Evolutionary conservation across 2,329 filamentous ascomycete genomes (phyloP).

Genomic region (Colletotrichum eleusines): DNA sequence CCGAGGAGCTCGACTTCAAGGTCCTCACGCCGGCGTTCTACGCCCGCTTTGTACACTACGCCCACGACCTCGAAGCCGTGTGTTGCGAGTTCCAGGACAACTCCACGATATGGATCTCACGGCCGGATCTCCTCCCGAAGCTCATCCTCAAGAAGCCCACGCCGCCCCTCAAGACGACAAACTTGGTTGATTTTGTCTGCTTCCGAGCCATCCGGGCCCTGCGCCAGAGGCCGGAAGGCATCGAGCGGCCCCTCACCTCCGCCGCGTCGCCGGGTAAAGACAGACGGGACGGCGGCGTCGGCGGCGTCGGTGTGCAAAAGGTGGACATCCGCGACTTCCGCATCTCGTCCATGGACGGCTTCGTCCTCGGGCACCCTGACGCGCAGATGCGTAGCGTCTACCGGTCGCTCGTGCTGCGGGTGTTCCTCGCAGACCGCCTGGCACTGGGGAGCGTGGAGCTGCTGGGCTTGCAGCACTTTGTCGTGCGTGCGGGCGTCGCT

Average conservation of each 20-base stretch:
- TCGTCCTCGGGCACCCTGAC: constrained; percentile 54
- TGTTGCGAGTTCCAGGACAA: constrained; percentile 71
- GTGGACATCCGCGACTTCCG: constrained; percentile 61
- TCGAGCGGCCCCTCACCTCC: constrained; percentile 58
- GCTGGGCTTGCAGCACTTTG: constrained; percentile 50
- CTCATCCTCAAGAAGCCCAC: constrained; percentile 57
- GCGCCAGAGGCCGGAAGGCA: constrained; percentile 56
- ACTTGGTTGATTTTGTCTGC: constrained; percentile 53
- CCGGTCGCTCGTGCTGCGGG: constrained; percentile 51
- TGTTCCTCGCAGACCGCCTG: constrained; percentile 60
- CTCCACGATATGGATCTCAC: constrained; percentile 68
- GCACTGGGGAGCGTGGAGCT: constrained; percentile 53
- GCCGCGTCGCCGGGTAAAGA: constrained; percentile 43
- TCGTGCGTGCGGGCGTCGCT: constrained; percentile 50
- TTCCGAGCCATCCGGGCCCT: constrained; percentile 61
- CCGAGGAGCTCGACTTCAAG: constrained; percentile 64
- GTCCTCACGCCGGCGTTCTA: constrained; percentile 77
- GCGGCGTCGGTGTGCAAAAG: constrained; percentile 6
- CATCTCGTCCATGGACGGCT: constrained; percentile 65
- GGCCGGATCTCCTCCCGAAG: constrained; percentile 63
- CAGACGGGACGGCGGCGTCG: constrained; percentile 28
- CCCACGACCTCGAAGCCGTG: constrained; percentile 71
- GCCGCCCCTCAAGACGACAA: constrained; percentile 51
- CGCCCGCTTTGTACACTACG: constrained; percentile 72
- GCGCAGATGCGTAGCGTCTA: constrained; percentile 50